Base-by-base conservation (phyloP, 1,284 basidiomycete species). In the Rhodotorula mucilaginosa region DNA sequence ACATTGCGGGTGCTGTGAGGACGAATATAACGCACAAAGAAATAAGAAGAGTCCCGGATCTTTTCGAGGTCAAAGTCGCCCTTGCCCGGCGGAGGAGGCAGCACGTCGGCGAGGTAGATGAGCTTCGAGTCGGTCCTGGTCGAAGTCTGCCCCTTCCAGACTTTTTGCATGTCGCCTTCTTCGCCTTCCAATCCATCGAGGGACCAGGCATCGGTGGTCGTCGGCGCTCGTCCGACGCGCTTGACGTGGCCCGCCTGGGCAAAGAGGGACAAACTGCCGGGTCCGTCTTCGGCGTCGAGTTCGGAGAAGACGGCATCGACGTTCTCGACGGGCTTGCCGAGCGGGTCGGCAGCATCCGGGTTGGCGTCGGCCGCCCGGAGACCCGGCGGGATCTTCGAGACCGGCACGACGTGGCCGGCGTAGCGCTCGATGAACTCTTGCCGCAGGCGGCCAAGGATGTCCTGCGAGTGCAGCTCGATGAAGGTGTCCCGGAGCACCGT, bases 401-500 rank as follows among this genome's bases (percentile, higher is more conserved):
- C 79, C 2, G 92, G 90, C 18, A 96, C 83, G 74, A 88, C 86
- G 82, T 90, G 88, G 68, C 86, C 87, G 51, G 86, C 86, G 82
- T 95, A 95, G 18, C 92, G 89, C 68, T 89, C 85, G 59, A 86
- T 80, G 83, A 96, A 93, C 89, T 76, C 75, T 31, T 71, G 56
- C 18, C 84, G 80, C 26, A 87, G 79, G 61, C 83, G 80, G 34
- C 82, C 82, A 39, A 98, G 86, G 39, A 98, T 88, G 80, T 96
- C 88, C 29, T 91, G 90, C 29, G 89, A 90, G 81, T 99, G 96
- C 16, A 99, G 85, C 6, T 90, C 88, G 74, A 99, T 91, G 81
- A 99, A 99, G 0, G 92, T 93, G 64, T 96, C 91, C 46, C 96
- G 90, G 77, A 99, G 95, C 77, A 91, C 86, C 61, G 85, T 85